Base-by-base conservation (phyloP, 208 protist species). In the Porcisia deanei region DNA sequence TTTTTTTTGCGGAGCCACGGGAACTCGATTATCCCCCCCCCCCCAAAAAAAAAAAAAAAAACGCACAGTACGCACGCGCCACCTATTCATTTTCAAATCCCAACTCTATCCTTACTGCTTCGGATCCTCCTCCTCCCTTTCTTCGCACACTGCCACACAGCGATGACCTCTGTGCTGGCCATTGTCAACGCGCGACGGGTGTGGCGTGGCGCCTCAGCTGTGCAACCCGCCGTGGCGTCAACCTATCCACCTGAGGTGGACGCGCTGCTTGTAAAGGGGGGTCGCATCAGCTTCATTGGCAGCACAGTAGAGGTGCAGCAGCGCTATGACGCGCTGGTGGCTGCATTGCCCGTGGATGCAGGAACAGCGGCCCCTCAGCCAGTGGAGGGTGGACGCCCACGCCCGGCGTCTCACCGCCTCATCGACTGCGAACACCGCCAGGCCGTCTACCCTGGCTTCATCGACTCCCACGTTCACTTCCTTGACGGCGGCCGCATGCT, bases 381-480 rank as follows among this genome's bases (percentile, higher is more conserved):
- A 61, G 79, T 86, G 49, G 70, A 81, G 3, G 75, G 73, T 34
- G 83, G 85, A 30, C 82, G 86, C 12, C 47, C 70, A 22, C 76
- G 84, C 30, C n/a, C 49, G 18, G 66, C 69, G 20, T 71, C 63
- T 14, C 72, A 81, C 52, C 81, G 81, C 60, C 12, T 82, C 67
- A 85, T 91, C 66, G 87, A 91, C 80, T 88, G 87, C 66, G 68
- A 71, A 61, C 65, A 80, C 66, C 71, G 70, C 65, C 71, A 77
- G 58, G 59, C 74, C 52, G 64, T 91, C 1, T 82, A 85, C 74
- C 89, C 89, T 20, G 89, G 89, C 47, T 90, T 93, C 73, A 88
- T 91, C 53, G 89, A 93, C 72, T 84, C 85, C 18, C 89, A 93
- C 68, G 78, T 86, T 52, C 86, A 91, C 77, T 82, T 93, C 68